Evolutionary conservation across 805 yeast genomes (phyloP).

Genomic region (Candida ponderosae): DNA sequence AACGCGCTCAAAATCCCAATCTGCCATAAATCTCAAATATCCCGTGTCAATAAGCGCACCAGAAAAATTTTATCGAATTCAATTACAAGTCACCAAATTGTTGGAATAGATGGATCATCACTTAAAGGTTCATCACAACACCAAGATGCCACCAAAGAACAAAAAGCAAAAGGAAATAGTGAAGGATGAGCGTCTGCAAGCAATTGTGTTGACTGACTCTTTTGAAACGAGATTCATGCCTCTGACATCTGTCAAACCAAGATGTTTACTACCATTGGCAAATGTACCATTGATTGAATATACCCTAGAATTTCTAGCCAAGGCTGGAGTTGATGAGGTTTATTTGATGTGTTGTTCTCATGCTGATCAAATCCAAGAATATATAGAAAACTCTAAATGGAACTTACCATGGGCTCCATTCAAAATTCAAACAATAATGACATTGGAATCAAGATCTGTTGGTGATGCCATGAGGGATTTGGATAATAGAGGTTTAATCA

Average conservation of each 20-base stretch:
- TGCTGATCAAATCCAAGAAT: slow-evolving; percentile 79
- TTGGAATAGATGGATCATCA: too few species aligned
- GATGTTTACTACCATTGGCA: slow-evolving; percentile 88
- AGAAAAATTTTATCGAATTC: too few species aligned
- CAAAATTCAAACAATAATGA: slow-evolving; percentile 66
- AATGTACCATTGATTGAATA: slow-evolving; percentile 92
- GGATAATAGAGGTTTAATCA: slow-evolving; percentile 82
- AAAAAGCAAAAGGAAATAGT: slow-evolving; percentile 51
- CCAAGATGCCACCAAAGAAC: slow-evolving; percentile 37
- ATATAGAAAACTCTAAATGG: slow-evolving; percentile 74
- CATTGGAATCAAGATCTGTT: slow-evolving; percentile 82
- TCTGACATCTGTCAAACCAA: slow-evolving; percentile 72
- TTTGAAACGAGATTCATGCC: slow-evolving; percentile 93
- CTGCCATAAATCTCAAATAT: not conserved
- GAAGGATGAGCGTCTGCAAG: slow-evolving; percentile 76
- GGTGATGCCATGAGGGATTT: slow-evolving; percentile 98
- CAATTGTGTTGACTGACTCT: slow-evolving; percentile 90
- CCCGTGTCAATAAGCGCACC: not conserved
- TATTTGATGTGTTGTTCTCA: slow-evolving; percentile 85
- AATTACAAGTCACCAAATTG: too few species aligned
- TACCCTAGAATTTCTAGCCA: slow-evolving; percentile 88
- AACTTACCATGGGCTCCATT: slow-evolving; percentile 67
- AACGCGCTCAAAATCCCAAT: too few species aligned
- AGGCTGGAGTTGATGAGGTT: slow-evolving; percentile 85
- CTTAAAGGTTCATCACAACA: too few species aligned